Conservation (phyloP, 148 eudicot species). For the Oxyria digyna region DNA sequence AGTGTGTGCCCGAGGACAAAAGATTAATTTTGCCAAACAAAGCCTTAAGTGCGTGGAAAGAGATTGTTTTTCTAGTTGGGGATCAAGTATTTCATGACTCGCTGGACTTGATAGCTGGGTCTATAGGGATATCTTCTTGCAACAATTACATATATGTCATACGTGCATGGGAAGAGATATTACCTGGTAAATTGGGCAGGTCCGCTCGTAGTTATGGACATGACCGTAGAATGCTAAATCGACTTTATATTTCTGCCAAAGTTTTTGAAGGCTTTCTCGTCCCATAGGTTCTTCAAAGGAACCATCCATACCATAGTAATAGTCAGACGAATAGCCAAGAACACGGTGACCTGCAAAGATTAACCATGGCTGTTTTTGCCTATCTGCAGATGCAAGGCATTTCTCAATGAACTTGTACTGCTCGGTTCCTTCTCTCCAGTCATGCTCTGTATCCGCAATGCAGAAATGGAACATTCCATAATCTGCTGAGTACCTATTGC, state of each 20-base stretch:
- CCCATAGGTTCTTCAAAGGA: slow-evolving; percentile 94
- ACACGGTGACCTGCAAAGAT: slow-evolving; percentile 89
- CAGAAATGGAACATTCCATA: slow-evolving; percentile 94
- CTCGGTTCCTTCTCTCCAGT: slow-evolving; percentile 88
- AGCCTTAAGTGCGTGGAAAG: too few species aligned
- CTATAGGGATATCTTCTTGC: too few species aligned
- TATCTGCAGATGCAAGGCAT: slow-evolving; percentile 73
- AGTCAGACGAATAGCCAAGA: slow-evolving; percentile 62
- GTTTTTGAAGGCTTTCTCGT: slow-evolving; percentile 77
- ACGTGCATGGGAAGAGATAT: neutral
- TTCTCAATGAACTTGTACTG: slow-evolving; percentile 78
- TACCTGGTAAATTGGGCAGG: slow-evolving; percentile 87
- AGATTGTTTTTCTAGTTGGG: too few species aligned
- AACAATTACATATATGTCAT: too few species aligned
- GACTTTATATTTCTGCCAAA: slow-evolving; percentile 93
- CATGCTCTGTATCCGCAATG: slow-evolving; percentile 82
- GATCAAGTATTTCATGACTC: too few species aligned
- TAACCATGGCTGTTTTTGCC: slow-evolving; percentile 92
- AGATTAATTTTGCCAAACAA: too few species aligned
- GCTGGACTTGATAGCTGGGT: too few species aligned
- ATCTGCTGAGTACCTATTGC: slow-evolving; percentile 71
- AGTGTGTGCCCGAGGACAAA: too few species aligned
- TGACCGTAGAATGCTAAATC: slow-evolving; percentile 84
- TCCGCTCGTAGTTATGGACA: slow-evolving; percentile 80
- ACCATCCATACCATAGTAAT: slow-evolving; percentile 47